Conservation (phyloP, 352 stramenopile species). For the Phytophthora fragariaefolia region DNA sequence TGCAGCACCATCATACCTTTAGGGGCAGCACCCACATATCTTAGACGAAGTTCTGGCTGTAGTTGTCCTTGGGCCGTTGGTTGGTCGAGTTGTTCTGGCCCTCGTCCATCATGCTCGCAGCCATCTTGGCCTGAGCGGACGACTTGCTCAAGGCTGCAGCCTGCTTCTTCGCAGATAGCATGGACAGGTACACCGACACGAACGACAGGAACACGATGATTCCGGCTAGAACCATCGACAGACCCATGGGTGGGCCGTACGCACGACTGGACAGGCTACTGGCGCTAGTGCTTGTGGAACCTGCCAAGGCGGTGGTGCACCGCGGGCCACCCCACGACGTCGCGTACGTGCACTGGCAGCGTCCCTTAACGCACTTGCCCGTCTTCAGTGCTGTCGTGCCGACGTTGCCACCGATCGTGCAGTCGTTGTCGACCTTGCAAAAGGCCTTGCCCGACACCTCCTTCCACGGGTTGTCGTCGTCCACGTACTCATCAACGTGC, state of each 20-base stretch:
- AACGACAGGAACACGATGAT: slow-evolving; percentile 42
- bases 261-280: slow-evolving; percentile 39
- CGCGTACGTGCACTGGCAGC: slow-evolving; percentile 57
- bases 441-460: slow-evolving; percentile 51
- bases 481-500: slow-evolving; percentile 71
- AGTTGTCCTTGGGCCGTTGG: slow-evolving; percentile 52
- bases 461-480: slow-evolving; percentile 56
- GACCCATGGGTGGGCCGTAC: slow-evolving; percentile 60
- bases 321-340: slow-evolving; percentile 62
- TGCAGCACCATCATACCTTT: neutral
- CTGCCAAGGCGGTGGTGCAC: slow-evolving; percentile 51
- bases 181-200: slow-evolving; percentile 41
- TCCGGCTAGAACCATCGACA: slow-evolving; percentile 39
- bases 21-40: neutral
- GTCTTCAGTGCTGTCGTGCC: slow-evolving; percentile 38
- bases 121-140: slow-evolving; percentile 35
- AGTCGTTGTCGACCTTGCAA: slow-evolving; percentile 54
- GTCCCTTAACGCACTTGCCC: slow-evolving; percentile 50
- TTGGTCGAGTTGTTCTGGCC: slow-evolving; percentile 21
- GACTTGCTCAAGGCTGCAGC: slow-evolving; percentile 37
- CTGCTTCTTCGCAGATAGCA: slow-evolving; percentile 35
- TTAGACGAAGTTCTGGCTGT: slow-evolving; percentile 73
- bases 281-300: slow-evolving; percentile 33
- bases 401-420: slow-evolving; percentile 50
- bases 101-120: slow-evolving; percentile 28